Evolutionary conservation across 345 rosid genomes (phyloP).

Genomic region (Carallia brachiata): DNA sequence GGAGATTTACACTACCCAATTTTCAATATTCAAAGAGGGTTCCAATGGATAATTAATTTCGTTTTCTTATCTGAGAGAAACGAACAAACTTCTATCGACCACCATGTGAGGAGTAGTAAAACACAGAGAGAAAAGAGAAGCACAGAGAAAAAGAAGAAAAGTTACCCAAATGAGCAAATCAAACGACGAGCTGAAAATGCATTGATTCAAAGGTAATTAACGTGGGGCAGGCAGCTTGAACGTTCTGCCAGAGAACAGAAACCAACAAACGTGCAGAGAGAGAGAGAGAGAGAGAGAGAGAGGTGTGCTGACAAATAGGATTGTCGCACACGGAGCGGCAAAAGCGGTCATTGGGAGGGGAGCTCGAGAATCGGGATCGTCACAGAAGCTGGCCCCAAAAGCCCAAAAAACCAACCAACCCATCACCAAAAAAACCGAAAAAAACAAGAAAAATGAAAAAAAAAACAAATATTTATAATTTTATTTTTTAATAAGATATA

Average conservation of each 20-base stretch:
- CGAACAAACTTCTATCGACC: neutral
- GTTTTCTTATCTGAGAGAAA: neutral
- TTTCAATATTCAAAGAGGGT: neutral
- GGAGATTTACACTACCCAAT: neutral
- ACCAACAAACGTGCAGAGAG: slow-evolving; percentile 14
- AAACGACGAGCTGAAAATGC: slow-evolving; percentile 28
- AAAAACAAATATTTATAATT: no score
- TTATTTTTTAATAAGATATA: no score
- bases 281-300: slow-evolving; percentile 25
- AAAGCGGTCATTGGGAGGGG: slow-evolving; percentile 37
- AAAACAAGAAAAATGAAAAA: no score
- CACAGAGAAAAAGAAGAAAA: neutral
- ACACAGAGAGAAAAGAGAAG: neutral
- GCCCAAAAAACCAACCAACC: slow-evolving; percentile 21
- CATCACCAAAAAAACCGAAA: neutral
- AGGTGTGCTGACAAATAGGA: slow-evolving; percentile 31
- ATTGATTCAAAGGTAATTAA: slow-evolving; percentile 19
- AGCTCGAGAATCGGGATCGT: slow-evolving; percentile 51
- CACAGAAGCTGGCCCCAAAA: slow-evolving; percentile 13
- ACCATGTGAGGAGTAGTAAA: neutral
- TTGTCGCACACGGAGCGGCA: slow-evolving; percentile 39
- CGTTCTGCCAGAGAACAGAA: slow-evolving; percentile 16
- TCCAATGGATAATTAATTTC: neutral
- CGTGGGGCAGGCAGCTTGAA: slow-evolving; percentile 5
- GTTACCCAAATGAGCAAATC: slow-evolving; percentile 36